phyloP scores from a whole-genome alignment of 140 eudicot genomes.

The Erigeron philadelphicus region DNA sequence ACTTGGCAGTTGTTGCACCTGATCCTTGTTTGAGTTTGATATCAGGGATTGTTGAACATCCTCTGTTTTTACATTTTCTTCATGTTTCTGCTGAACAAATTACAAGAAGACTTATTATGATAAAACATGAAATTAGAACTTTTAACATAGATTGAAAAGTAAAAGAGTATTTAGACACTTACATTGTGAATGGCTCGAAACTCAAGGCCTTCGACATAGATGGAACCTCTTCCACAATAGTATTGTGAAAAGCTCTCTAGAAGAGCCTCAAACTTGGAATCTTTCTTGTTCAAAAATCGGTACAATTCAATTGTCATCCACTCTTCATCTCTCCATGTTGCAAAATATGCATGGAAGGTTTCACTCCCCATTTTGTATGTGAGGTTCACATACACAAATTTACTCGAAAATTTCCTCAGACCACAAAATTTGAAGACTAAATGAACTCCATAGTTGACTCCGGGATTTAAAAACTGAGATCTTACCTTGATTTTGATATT shows the following conservation, averaged over 20 bases:
- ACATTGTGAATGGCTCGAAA: not conserved
- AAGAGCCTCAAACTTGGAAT: not conserved
- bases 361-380: not conserved
- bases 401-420: not conserved
- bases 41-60: not conserved
- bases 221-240: not conserved
- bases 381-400: not conserved
- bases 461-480: not conserved
- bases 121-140: no score
- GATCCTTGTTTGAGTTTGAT: not conserved
- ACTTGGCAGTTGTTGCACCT: not conserved
- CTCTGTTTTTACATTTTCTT: not conserved
- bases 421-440: not conserved
- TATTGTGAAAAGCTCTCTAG: not conserved
- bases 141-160: no score
- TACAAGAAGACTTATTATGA: not conserved
- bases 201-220: not conserved
- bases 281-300: not conserved
- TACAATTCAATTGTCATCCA: not conserved
- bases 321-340: not conserved
- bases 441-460: not conserved
- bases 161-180: not conserved
- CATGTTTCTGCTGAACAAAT: constrained; percentile 3
- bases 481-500: not conserved
- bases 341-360: not conserved